Evolutionary conservation across 768 basidiomycete genomes (phyloP).

Genomic region (Psilocybe sp.): DNA sequence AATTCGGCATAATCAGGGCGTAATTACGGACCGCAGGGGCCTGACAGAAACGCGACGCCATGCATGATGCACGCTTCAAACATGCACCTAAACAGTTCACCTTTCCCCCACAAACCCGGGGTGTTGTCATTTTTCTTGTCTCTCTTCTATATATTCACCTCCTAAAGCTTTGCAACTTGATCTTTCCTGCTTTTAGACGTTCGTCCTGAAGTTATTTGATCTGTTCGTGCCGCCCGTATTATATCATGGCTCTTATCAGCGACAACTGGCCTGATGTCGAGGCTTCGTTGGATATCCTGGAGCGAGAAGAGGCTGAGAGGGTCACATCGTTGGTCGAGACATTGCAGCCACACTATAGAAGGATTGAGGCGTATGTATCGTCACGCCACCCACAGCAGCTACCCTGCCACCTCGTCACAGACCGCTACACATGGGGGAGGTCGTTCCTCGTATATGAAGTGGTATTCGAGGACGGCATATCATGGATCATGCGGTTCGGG

Average conservation of each 20-base stretch:
- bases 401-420: constrained; percentile 27
- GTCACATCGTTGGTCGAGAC: constrained; percentile 34
- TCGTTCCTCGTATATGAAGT: constrained; percentile 39
- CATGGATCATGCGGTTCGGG: constrained; percentile 41
- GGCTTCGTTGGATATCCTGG: constrained; percentile 32
- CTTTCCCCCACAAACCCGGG: constrained; percentile 10
- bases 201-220: not conserved
- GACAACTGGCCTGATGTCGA: constrained; percentile 36
- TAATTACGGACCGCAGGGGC: constrained; percentile 17
- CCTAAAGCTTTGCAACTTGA: not conserved
- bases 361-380: constrained; percentile 31
- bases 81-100: constrained; percentile 16
- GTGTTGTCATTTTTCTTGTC: constrained; percentile 10
- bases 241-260: constrained; percentile 32
- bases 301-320: constrained; percentile 30
- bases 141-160: constrained; percentile 5
- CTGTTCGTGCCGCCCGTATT: not conserved
- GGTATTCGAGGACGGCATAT: constrained; percentile 27
- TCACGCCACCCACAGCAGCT: constrained; percentile 29
- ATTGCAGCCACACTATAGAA: constrained; percentile 26
- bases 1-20: constrained; percentile 6
- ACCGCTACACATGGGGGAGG: constrained; percentile 40
- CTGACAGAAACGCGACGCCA: constrained; percentile 10
- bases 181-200: not conserved
- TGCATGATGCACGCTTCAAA: constrained; percentile 22